Conservation (phyloP, 2,329 filamentous ascomycete genomes). For the Diaporthe eres region DNA sequence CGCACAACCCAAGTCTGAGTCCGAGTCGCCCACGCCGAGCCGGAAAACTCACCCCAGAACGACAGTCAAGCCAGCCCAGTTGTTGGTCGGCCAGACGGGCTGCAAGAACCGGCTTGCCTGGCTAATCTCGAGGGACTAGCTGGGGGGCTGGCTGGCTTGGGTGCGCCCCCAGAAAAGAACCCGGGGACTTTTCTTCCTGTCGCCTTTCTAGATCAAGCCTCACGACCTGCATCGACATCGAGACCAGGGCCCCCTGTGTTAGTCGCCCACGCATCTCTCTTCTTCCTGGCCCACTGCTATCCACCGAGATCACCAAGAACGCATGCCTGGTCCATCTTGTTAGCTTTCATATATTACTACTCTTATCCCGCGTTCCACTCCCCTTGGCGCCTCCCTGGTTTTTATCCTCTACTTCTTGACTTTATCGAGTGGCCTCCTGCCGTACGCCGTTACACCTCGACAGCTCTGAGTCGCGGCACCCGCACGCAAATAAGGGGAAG, state of each 20-base stretch:
- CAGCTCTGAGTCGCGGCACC: constrained; percentile 26
- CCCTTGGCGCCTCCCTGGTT: background rate
- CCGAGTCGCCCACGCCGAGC: constrained; percentile 14
- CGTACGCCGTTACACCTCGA: constrained; percentile 34
- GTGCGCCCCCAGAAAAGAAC: constrained; percentile 19
- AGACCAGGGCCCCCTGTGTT: constrained; percentile 40
- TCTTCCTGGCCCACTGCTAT: constrained; percentile 36
- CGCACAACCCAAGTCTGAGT: constrained; percentile 10
- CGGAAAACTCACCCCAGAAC: background rate
- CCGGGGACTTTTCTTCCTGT: constrained; percentile 36
- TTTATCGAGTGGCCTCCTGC: constrained; percentile 14
- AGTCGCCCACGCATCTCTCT: constrained; percentile 39
- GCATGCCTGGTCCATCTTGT: constrained; percentile 26
- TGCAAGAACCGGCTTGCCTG: constrained; percentile 8
- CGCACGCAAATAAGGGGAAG: background rate
- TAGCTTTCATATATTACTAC: constrained; percentile 41
- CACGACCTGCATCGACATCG: constrained; percentile 35
- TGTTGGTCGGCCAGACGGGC: constrained; percentile 3
- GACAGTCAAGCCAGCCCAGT: constrained; percentile 9
- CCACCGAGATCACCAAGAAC: constrained; percentile 34
- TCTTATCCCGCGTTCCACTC: constrained; percentile 19
- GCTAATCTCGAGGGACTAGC: constrained; percentile 15
- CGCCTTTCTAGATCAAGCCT: constrained; percentile 13
- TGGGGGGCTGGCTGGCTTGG: background rate
- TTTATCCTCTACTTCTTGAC: background rate